Conservation (phyloP, 139 green algal genomes). For the Closterium sp. region DNA sequence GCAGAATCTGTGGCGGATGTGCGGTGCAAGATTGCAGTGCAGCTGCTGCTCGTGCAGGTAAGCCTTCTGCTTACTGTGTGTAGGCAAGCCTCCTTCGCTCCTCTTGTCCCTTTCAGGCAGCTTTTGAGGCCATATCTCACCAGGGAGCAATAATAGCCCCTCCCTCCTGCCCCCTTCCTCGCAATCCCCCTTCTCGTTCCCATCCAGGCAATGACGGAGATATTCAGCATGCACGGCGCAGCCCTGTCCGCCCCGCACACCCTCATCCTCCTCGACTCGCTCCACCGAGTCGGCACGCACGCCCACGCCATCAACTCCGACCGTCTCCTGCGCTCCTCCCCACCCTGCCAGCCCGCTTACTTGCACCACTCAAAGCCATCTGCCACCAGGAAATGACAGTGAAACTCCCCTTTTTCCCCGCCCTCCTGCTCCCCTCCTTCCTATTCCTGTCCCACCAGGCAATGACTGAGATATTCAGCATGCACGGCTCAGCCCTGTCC, state of each 20-base stretch:
- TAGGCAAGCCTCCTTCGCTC: too few relatives aligned
- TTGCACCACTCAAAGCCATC: too few relatives aligned
- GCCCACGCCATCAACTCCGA: slow-evolving; percentile 71
- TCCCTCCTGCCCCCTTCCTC: too few relatives aligned
- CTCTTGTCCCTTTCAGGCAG: too few relatives aligned
- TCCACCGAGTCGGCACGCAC: slow-evolving; percentile 66
- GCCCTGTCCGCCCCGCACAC: slow-evolving; percentile 52
- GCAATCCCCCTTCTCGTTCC: background rate
- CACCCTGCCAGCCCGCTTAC: background rate
- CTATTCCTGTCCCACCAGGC: slow-evolving; percentile 14
- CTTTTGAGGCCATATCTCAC: too few relatives aligned
- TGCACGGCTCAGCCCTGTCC: slow-evolving; percentile 55
- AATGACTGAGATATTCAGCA: slow-evolving; percentile 65
- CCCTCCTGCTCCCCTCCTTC: background rate
- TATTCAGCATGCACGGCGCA: slow-evolving; percentile 60
- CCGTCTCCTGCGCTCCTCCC: slow-evolving; percentile 18
- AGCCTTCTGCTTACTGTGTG: too few relatives aligned
- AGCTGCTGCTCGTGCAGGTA: background rate
- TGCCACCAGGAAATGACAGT: background rate
- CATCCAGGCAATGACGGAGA: slow-evolving; percentile 59
- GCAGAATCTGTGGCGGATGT: background rate
- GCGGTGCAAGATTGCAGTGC: background rate
- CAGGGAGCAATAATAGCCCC: background rate
- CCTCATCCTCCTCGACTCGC: slow-evolving; percentile 64
- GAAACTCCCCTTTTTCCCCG: too few relatives aligned